phyloP scores from a whole-genome alignment of 345 rosid genomes.

The Pseudoturritis turrita region DNA sequence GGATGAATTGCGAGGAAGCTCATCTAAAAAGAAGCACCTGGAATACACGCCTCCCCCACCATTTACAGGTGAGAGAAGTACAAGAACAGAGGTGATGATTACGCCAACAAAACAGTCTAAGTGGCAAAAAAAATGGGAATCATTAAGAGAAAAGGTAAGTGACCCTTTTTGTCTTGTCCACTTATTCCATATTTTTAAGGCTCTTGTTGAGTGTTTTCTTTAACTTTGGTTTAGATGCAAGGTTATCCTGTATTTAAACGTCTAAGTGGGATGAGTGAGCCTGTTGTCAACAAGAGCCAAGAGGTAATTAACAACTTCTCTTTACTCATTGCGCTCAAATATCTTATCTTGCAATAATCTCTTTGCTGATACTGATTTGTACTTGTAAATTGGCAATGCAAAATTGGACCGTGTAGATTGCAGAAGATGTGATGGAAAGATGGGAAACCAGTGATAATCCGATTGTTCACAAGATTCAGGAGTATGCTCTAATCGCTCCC shows the following conservation, averaged over 20 bases:
- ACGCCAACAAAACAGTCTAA: conserved; percentile 56
- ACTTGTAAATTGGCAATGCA: conserved; percentile 19
- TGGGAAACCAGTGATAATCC: conserved; percentile 98
- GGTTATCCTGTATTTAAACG: conserved; percentile 68
- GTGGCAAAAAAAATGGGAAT: conserved; percentile 80
- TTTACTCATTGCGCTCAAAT: neutral
- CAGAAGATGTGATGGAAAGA: conserved; percentile 86
- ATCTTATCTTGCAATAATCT: neutral
- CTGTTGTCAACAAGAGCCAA: conserved; percentile 81
- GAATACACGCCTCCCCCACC: conserved; percentile 66
- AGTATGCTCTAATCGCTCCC: conserved; percentile 42
- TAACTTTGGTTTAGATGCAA: conserved; percentile 51
- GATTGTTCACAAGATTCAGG: conserved; percentile 93
- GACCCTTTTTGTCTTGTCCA: neutral
- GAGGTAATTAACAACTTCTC: conserved; percentile 49
- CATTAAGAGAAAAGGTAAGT: conserved; percentile 54
- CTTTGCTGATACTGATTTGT: neutral
- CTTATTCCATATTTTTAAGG: neutral
- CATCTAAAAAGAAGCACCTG: conserved; percentile 73
- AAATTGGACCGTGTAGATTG: conserved; percentile 54
- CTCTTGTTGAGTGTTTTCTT: neutral
- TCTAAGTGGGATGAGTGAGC: conserved; percentile 65
- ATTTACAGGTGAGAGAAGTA: conserved; percentile 67
- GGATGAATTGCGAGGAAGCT: conserved; percentile 70
- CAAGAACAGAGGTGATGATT: conserved; percentile 69